A percentile compares a stretch with the other conserved stretches of the same genome.
These are phyloP conservation scores for Astrothelium subdiscretum DNA, from an alignment of 495 filamentous ascomycete species.

Conservation along the genomic window DNA sequence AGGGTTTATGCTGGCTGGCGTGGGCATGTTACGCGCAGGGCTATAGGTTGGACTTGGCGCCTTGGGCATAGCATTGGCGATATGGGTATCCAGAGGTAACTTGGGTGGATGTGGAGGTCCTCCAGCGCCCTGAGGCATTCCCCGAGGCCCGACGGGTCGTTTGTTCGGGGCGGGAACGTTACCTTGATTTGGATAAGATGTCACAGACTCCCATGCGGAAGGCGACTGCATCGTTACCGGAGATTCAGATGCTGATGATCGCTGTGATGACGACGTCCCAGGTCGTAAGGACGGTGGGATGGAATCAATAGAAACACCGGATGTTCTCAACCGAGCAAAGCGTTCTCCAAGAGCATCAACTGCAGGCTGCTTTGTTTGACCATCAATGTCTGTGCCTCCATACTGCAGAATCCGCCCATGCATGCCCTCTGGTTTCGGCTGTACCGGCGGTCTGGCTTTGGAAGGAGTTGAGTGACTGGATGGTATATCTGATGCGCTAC, in stretches of 20 bases:
- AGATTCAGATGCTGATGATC: constrained; percentile 10
- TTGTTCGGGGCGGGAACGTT: constrained; percentile 4
- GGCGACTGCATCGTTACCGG: constrained; percentile 27
- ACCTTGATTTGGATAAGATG: constrained; percentile 17
- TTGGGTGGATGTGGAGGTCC: constrained; percentile 42
- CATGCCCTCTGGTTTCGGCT: constrained; percentile 51
- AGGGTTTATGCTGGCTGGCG: constrained; percentile 39
- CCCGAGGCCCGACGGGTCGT: constrained; percentile 43
- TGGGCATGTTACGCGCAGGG: constrained; percentile 48
- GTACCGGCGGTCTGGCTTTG: constrained; percentile 39
- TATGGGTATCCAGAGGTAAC: constrained; percentile 39
- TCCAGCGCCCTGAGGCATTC: constrained; percentile 38
- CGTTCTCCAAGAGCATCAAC: constrained; percentile 40
- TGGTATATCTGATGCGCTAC: constrained; percentile 5
- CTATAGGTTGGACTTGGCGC: constrained; percentile 79
- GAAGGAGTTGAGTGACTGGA: constrained; percentile 8
- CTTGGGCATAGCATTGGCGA: constrained; percentile 53
- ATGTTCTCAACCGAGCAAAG: constrained; percentile 46
- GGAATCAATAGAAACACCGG: constrained; percentile 18
- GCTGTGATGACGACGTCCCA: background rate
- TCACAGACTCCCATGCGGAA: constrained; percentile 26
- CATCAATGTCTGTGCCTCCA: constrained; percentile 4
- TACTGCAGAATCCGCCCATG: constrained; percentile 40
- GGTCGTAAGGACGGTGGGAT: background rate
- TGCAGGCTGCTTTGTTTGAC: constrained; percentile 4